Evolutionary conservation across 495 filamentous ascomycete genomes (phyloP).

Genomic region (Trichoderma reesei): DNA sequence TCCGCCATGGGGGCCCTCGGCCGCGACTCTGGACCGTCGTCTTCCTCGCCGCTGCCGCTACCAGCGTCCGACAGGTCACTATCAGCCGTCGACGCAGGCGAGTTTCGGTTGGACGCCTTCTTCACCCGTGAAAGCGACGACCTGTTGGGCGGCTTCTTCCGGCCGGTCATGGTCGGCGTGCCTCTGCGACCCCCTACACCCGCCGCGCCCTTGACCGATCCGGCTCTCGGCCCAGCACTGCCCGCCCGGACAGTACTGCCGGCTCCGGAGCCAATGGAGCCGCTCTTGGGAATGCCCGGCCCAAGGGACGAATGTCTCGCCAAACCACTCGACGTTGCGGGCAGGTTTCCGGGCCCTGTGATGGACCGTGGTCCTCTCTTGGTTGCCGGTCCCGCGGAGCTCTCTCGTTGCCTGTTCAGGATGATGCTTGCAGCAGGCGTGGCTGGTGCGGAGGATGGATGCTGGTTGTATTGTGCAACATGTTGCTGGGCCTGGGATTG

Average conservation of each 20-base stretch:
- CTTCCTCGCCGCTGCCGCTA: slow-evolving; percentile 41
- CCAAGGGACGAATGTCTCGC: slow-evolving; percentile 72
- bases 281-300: slow-evolving; percentile 74
- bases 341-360: slow-evolving; percentile 52
- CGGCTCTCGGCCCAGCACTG: slow-evolving; percentile 56
- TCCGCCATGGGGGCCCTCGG: slow-evolving; percentile 6
- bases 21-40: slow-evolving; percentile 5
- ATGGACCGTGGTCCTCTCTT: slow-evolving; percentile 68
- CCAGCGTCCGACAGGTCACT: slow-evolving; percentile 61
- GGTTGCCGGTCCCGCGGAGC: slow-evolving; percentile 60
- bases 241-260: slow-evolving; percentile 50
- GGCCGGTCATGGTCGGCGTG: slow-evolving; percentile 42
- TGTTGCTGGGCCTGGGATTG: slow-evolving; percentile 26
- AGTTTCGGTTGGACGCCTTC: slow-evolving; percentile 46
- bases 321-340: slow-evolving; percentile 60
- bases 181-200: slow-evolving; percentile 44
- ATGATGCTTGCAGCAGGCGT: slow-evolving; percentile 55
- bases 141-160: slow-evolving; percentile 44
- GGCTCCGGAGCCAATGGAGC: slow-evolving; percentile 32
- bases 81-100: slow-evolving; percentile 44
- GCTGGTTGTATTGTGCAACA: slow-evolving; percentile 19
- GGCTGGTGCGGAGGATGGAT: slow-evolving; percentile 50
- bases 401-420: slow-evolving; percentile 59
- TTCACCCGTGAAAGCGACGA: slow-evolving; percentile 44
- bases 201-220: slow-evolving; percentile 38